Percentiles rank a stretch among this genome's conserved stretches.
Evolutionary conservation across 2,329 filamentous ascomycete genomes (phyloP).

Genomic region (Arthrobotrys sphaeroides): DNA sequence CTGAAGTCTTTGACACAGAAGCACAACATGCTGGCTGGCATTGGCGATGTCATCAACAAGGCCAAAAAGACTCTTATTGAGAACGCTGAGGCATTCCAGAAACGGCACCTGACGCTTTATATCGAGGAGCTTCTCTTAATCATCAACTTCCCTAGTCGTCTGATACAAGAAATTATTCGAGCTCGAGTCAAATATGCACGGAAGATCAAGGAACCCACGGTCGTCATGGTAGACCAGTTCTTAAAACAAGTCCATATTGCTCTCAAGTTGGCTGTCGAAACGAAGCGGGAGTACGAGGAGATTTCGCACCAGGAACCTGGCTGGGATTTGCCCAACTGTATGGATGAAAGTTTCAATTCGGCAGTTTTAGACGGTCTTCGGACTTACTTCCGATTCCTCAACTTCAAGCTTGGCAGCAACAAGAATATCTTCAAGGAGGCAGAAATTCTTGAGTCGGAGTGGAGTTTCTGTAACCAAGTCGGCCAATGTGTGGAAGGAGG

Average conservation of each 20-base stretch:
- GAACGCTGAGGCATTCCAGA: constrained; percentile 83
- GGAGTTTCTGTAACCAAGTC: constrained; percentile 95
- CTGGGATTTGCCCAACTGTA: constrained; percentile 94
- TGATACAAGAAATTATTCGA: constrained; percentile 96
- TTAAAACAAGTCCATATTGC: constrained; percentile 95
- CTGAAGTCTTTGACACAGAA: constrained; percentile 86
- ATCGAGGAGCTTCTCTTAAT: constrained; percentile 95
- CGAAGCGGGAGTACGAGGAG: constrained; percentile 86
- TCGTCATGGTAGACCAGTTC: constrained; percentile 97
- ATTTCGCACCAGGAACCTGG: constrained; percentile 88
- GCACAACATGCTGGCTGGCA: constrained; percentile 82
- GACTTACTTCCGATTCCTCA: constrained; percentile 98
- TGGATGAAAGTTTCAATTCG: constrained; percentile 93
- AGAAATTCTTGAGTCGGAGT: constrained; percentile 95
- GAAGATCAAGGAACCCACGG: constrained; percentile 91
- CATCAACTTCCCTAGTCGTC: constrained; percentile 94
- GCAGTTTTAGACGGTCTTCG: constrained; percentile 91
- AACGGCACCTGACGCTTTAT: constrained; percentile 91
- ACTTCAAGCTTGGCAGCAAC: constrained; percentile 96
- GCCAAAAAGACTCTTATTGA: constrained; percentile 89
- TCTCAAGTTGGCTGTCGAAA: constrained; percentile 87
- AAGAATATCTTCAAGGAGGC: constrained; percentile 99
- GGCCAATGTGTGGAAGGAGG: constrained; percentile 90
- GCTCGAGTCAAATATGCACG: constrained; percentile 89
- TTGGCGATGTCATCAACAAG: constrained; percentile 88